Evolutionary conservation across 495 filamentous ascomycete genomes (phyloP), one percentile per base, ranked within the genome.

Genomic region (Aspergillus taichungensis): DNA sequence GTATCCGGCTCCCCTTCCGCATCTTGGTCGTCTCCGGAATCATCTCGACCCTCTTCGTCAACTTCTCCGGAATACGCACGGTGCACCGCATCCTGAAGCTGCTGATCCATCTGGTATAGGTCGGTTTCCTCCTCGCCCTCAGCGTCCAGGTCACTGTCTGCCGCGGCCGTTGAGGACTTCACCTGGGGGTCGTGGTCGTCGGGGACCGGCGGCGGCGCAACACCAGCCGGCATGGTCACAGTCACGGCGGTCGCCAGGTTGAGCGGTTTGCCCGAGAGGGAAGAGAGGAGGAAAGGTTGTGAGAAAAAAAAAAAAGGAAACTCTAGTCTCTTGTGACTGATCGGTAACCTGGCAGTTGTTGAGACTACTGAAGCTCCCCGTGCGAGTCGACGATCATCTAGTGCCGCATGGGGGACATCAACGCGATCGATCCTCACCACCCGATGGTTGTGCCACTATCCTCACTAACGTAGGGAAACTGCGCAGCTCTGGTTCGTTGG

Each of bases 31-130:
- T 62, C 66, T 24, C 67, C 66, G 29, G 37, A 38, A 24, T 41
- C 49, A 5, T 71, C 58, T n/a, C 60, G 56, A 24, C 69, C 62
- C 11, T 72, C 63, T 14, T 68, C 73, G 6, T 59, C 62, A 5
- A 67, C 66, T 38, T 74, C 76, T 38, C 68, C 72, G 29, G 72
- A 65, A 40, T 78, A 75, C 30, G 78, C 72, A 42, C 76, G 66
- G 13, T 77, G 71, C 12, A 69, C 74, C 0, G 76, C 77, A 50
- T 78, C 72, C 47, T 71, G 62, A 39, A 62, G 53, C 40, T 61
- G 55, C 37, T 74, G 66, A 35, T 72, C 69, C 68, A 74, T 72
- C 30, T 64, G 58, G 43, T 69, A 69, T 11, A 69, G 38, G 42
- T 73, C 69, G 6, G 69, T 68, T 36, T 73, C 71, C 24, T 73